phyloP scores from a whole-genome alignment of 768 basidiomycete species.

The Gymnopilus junonius region DNA sequence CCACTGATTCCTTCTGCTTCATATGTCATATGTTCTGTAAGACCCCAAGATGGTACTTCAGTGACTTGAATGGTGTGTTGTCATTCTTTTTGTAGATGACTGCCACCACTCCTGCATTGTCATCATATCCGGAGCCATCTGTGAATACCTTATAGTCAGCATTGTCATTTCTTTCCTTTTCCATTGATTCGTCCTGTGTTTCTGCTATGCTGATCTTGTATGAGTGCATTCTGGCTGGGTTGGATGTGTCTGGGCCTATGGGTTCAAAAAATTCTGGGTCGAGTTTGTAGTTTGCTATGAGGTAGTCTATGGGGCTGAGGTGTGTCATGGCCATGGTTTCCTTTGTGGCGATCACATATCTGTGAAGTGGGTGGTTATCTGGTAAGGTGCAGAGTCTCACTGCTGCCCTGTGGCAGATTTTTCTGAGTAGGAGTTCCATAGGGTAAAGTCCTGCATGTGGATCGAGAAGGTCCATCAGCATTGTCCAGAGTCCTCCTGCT shows the following conservation, averaged over 20 bases:
- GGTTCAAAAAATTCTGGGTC: not conserved
- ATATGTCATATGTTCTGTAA: conserved; percentile 20
- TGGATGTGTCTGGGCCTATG: not conserved
- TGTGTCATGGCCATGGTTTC: not conserved
- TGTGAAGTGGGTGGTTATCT: not conserved
- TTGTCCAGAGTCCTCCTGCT: conserved; percentile 6
- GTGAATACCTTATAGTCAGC: not conserved
- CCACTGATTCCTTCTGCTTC: conserved; percentile 26
- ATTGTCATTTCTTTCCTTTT: too few species aligned
- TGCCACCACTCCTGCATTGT: too few species aligned
- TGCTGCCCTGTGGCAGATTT: conserved; percentile 6
- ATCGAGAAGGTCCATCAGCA: conserved; percentile 11
- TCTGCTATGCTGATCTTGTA: too few species aligned
- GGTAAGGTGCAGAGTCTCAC: conserved; percentile 11
- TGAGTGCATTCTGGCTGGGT: not conserved
- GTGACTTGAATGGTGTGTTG: not conserved
- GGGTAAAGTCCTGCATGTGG: conserved; percentile 9
- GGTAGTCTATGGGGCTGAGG: not conserved
- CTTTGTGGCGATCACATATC: not conserved
- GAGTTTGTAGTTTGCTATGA: not conserved
- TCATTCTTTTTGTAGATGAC: too few species aligned
- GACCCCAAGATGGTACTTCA: conserved; percentile 17
- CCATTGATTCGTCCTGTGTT: too few species aligned
- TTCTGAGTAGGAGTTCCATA: conserved; percentile 10
- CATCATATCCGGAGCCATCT: too few species aligned